Evolutionary conservation across 1,284 basidiomycete species (phyloP).

Genomic region (Ustilago nuda): DNA sequence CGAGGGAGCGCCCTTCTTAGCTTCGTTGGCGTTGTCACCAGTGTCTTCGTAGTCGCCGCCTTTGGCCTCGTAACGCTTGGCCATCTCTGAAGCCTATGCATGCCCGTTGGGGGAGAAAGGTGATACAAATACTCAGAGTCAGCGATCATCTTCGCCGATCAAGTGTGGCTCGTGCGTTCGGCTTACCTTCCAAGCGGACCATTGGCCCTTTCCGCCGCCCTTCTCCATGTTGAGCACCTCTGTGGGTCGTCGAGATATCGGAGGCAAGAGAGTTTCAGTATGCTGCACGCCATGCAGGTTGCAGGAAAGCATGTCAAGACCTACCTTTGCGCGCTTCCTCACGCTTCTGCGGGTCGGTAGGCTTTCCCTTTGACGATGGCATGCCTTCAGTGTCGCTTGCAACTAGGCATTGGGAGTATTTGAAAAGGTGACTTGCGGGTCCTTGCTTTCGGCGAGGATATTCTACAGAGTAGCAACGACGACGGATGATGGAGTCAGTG

Average conservation of each 20-base stretch:
- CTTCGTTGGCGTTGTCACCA: conserved; percentile 70
- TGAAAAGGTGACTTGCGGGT: not conserved
- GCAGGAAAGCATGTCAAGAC: not conserved
- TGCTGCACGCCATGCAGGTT: not conserved
- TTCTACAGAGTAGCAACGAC: not conserved
- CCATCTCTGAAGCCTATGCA: conserved; percentile 66
- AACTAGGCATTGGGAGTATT: not conserved
- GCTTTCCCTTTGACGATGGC: conserved; percentile 71
- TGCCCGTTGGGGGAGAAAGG: not conserved
- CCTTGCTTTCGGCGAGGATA: not conserved
- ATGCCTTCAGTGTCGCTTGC: conserved; percentile 41
- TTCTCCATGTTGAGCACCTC: conserved; percentile 68
- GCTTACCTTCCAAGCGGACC: conserved; percentile 70
- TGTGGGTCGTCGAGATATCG: conserved; percentile 1
- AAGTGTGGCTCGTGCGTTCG: not conserved
- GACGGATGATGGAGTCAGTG: not conserved
- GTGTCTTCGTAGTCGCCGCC: conserved; percentile 71
- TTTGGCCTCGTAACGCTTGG: conserved; percentile 70
- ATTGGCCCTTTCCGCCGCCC: conserved; percentile 70
- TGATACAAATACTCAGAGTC: not conserved
- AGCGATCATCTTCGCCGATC: not conserved
- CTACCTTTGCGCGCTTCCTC: conserved; percentile 70
- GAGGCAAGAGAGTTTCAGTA: not conserved
- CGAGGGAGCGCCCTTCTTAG: conserved; percentile 69
- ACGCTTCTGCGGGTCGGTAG: conserved; percentile 70